phyloP scores from a whole-genome alignment of 148 eudicot genomes.

The Silene latifolia region DNA sequence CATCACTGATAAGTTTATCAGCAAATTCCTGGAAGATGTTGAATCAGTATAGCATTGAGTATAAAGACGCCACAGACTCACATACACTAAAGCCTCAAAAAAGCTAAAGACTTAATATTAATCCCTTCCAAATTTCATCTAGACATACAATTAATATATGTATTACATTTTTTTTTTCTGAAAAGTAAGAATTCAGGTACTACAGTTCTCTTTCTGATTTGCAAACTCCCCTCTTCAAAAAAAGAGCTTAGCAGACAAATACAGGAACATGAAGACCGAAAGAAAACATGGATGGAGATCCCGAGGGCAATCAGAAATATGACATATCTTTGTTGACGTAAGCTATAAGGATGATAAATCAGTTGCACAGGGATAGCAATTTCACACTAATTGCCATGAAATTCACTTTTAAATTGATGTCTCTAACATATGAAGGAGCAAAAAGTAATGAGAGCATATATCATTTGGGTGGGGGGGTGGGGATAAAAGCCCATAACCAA shows the following conservation, averaged over 20 bases:
- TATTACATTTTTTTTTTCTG: too few species aligned
- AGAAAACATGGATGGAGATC: neutral
- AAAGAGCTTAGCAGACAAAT: too few species aligned
- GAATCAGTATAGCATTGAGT: constrained; percentile 4
- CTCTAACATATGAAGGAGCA: neutral
- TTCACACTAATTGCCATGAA: neutral
- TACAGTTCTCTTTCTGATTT: too few species aligned
- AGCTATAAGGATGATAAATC: neutral
- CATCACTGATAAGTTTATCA: constrained; percentile 65
- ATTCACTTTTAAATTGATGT: too few species aligned
- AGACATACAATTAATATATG: neutral
- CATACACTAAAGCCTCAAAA: neutral
- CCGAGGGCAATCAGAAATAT: neutral
- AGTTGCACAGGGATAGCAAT: neutral
- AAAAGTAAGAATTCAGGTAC: neutral
- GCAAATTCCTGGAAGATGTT: constrained; percentile 64
- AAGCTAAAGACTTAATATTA: neutral
- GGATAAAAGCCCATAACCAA: neutral
- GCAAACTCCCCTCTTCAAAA: too few species aligned
- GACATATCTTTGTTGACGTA: neutral
- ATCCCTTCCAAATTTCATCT: neutral
- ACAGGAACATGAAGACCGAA: neutral
- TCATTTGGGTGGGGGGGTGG: too few species aligned
- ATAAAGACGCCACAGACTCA: neutral
- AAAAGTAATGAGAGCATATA: too few species aligned